phyloP scores from a whole-genome alignment of 257 asterid genomes.

The Solanum sparsipilum region DNA sequence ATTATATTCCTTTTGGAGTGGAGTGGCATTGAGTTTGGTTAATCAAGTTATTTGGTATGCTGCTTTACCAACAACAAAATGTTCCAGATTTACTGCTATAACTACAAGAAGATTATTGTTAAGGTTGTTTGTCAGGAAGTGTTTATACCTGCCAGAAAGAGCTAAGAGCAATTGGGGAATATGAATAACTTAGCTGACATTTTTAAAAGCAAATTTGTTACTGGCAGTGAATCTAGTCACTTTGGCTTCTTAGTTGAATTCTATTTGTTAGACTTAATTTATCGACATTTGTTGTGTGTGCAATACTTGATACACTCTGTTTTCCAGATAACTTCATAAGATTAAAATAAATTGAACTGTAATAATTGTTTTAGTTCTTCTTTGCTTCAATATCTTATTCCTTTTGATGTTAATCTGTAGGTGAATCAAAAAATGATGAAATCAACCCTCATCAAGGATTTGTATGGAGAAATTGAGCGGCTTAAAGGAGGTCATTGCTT shows the following conservation, averaged over 20 bases:
- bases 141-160: not conserved
- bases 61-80: not conserved
- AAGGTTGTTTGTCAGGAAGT: not conserved
- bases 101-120: not conserved
- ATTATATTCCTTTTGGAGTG: not conserved
- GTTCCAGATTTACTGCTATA: not conserved
- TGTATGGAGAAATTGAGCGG: conserved; percentile 10
- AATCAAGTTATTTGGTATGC: not conserved
- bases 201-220: not conserved
- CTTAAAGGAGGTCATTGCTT: not conserved
- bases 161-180: not conserved
- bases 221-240: not conserved
- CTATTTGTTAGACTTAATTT: not conserved
- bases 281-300: not conserved
- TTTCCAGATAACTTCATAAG: not conserved
- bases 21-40: not conserved
- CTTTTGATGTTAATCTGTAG: conserved; percentile 19
- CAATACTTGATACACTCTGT: not conserved
- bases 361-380: not conserved
- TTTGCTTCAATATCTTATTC: not conserved
- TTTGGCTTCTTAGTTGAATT: not conserved
- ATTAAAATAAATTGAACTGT: not conserved
- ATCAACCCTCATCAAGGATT: conserved; percentile 7
- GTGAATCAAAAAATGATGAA: conserved; percentile 77
- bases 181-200: not conserved